Evolutionary conservation across 2,329 filamentous ascomycete species (phyloP).

Genomic region (Fusarium gaditjirri): DNA sequence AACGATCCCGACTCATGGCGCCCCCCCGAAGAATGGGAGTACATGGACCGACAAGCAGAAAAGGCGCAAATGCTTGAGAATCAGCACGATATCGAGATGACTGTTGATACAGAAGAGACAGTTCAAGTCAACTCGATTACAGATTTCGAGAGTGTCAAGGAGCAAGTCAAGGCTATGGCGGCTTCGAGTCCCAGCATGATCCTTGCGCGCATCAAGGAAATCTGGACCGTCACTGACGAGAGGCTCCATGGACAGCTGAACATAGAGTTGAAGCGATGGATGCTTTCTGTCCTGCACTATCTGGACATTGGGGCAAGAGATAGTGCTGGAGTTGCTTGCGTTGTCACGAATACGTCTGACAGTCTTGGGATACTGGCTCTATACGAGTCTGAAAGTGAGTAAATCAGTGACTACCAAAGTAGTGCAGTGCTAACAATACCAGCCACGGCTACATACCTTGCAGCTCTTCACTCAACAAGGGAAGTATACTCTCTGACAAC

Average conservation of each 20-base stretch:
- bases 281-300: slow-evolving; percentile 66
- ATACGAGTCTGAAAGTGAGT: slow-evolving; percentile 62
- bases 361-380: slow-evolving; percentile 57
- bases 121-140: background rate
- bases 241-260: slow-evolving; percentile 49
- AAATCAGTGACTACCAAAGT: rapidly evolving
- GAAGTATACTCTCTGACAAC: slow-evolving; percentile 60
- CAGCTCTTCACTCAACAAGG: slow-evolving; percentile 54
- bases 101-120: background rate
- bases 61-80: background rate
- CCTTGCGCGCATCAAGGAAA: slow-evolving; percentile 62
- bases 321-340: slow-evolving; percentile 23
- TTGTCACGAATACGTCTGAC: background rate
- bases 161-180: slow-evolving; percentile 38
- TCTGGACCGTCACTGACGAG: slow-evolving; percentile 30
- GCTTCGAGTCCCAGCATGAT: slow-evolving; percentile 51
- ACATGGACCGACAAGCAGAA: slow-evolving; percentile 23
- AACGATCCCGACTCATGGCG: slow-evolving; percentile 58
- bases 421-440: background rate
- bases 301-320: slow-evolving; percentile 50
- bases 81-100: background rate
- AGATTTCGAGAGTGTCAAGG: slow-evolving; percentile 20
- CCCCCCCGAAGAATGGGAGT: slow-evolving; percentile 57
- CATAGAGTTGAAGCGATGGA: slow-evolving; percentile 67
- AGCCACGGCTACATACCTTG: slow-evolving; percentile 63